These are phyloP conservation scores for Cercospora nicotianae DNA, from an alignment of 2,329 filamentous ascomycete species.

Conservation along the genomic window DNA sequence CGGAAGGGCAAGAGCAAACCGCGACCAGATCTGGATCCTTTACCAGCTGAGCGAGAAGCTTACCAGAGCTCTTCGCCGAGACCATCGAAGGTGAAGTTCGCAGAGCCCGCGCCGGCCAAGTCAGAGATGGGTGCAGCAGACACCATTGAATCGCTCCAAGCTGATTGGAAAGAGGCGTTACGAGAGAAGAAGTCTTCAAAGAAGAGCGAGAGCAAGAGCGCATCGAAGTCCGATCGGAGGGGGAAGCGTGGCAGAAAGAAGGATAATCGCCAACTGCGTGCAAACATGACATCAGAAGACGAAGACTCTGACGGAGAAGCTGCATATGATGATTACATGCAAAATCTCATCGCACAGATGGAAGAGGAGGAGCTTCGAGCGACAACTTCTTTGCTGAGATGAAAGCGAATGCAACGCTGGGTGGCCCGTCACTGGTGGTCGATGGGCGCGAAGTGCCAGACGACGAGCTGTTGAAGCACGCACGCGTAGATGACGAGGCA, in stretches of 20 bases:
- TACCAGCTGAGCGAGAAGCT: conserved; percentile 17
- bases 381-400: conserved; percentile 15
- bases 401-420: conserved; percentile 17
- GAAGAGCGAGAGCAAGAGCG: conserved; percentile 18
- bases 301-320: conserved; percentile 31
- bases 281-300: conserved; percentile 50
- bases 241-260: conserved; percentile 38
- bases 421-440: conserved; percentile 33
- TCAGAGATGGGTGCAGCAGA: conserved; percentile 15
- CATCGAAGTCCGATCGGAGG: conserved; percentile 26
- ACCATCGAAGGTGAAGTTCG: conserved; percentile 26
- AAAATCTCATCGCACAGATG: conserved; percentile 56
- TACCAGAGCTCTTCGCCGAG: conserved; percentile 21
- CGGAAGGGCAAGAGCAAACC: conserved; percentile 27
- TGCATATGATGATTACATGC: conserved; percentile 67
- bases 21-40: conserved; percentile 28
- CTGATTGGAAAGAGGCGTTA: conserved; percentile 29
- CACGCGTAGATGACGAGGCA: conserved; percentile 15
- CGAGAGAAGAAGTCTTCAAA: conserved; percentile 32
- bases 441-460: conserved; percentile 35
- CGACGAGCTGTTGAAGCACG: conserved; percentile 32
- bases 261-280: conserved; percentile 34
- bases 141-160: conserved; percentile 29
- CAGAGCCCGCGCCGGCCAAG: conserved; percentile 13
- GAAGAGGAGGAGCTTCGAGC: conserved; percentile 27